These are phyloP conservation scores for Chytriomyces hyalinus DNA, from an alignment of 192 early-diverging fungal species.

Conservation along the genomic window DNA sequence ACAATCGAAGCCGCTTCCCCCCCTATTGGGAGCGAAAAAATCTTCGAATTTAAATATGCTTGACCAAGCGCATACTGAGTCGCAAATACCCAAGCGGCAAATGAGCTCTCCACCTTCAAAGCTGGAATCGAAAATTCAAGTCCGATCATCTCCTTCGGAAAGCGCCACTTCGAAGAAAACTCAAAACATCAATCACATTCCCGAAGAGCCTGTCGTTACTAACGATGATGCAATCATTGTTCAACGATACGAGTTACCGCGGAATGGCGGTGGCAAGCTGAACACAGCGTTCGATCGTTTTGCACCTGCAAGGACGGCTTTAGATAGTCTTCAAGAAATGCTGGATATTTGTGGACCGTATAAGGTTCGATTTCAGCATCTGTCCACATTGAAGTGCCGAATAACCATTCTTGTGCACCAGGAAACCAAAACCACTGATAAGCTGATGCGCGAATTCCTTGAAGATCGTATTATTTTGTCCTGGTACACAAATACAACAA, in stretches of 20 bases:
- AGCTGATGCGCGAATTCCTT: slow-evolving; percentile 5
- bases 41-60: too few relatives aligned
- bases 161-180: too few relatives aligned
- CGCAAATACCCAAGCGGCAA: too few relatives aligned
- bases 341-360: slow-evolving; percentile 4
- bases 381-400: slow-evolving; percentile 11
- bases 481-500: slow-evolving; percentile 35
- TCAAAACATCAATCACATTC: too few relatives aligned
- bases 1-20: background rate
- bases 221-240: too few relatives aligned
- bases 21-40: background rate
- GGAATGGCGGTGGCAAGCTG: too few relatives aligned
- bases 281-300: background rate
- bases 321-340: slow-evolving; percentile 22
- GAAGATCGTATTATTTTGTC: background rate
- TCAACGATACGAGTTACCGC: too few relatives aligned
- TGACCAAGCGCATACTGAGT: too few relatives aligned
- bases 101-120: too few relatives aligned
- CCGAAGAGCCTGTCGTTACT: too few relatives aligned
- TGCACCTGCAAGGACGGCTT: background rate
- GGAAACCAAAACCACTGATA: background rate
- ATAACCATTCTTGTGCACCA: background rate
- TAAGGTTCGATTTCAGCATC: slow-evolving; percentile 8
- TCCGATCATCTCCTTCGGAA: too few relatives aligned
- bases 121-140: too few relatives aligned